A percentile compares a stretch with the other conserved stretches of the same genome.
phyloP scores from a whole-genome alignment of 2,329 filamentous ascomycete species.

The Colletotrichum higginsianum region DNA sequence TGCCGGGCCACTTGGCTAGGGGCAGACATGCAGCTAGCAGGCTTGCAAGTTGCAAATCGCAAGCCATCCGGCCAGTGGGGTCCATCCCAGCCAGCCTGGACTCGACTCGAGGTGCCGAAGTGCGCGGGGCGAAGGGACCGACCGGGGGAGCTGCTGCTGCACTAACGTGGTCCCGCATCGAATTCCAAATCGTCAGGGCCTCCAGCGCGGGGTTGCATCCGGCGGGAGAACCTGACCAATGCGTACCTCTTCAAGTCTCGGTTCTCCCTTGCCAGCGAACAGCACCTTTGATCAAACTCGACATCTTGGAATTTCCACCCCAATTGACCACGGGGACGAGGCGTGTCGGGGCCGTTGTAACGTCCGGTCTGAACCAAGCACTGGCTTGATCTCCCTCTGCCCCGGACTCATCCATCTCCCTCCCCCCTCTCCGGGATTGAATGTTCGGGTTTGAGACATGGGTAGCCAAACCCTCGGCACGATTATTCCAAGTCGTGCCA shows the following conservation, averaged over 20 bases:
- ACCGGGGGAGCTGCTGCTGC: conserved; percentile 35
- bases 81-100: neutral
- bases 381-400: conserved; percentile 27
- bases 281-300: conserved; percentile 1
- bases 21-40: conserved; percentile 3
- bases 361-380: conserved; percentile 8
- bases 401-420: neutral
- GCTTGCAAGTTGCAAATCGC: neutral
- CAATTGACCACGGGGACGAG: neutral
- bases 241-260: conserved; percentile 18
- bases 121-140: conserved; percentile 8
- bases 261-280: conserved; percentile 19
- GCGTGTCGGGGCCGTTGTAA: neutral
- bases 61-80: conserved; percentile 1
- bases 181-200: conserved; percentile 40
- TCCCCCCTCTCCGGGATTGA: conserved; percentile 28
- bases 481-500: conserved; percentile 2
- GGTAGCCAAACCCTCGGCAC: conserved; percentile 16
- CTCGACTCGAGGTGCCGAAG: conserved; percentile 30
- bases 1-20: conserved; percentile 5
- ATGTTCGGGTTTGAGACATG: conserved; percentile 32
- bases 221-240: conserved; percentile 9
- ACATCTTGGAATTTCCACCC: neutral
- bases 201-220: conserved; percentile 19
- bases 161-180: conserved; percentile 35